Base-by-base conservation (phyloP, 225 moss, liverwort and hornwort species). In the Marchantia polymorpha region DNA sequence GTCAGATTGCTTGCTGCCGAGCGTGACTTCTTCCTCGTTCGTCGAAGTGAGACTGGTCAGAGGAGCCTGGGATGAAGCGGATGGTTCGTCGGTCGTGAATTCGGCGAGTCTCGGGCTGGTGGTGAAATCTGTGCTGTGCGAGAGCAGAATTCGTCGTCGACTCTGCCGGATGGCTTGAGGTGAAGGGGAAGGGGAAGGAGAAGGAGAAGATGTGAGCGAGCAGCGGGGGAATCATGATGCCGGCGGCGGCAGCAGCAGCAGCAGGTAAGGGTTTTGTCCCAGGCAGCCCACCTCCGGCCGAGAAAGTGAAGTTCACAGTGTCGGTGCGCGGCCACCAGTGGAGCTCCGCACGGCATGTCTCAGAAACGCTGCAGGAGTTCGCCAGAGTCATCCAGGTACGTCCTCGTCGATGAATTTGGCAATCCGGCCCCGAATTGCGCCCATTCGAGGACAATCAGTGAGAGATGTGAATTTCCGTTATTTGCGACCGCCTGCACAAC, bases 291-390 rank as follows among this genome's bases (percentile, higher is more conserved):
- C 46, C 80, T 77, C 49, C 52, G 12, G 65, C 63, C 69, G 92
- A 96, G 22, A 96, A 96, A 82, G 90, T 96, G 64, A 96, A 96
- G 82, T 96, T 96, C 65, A 92, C 94, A 55, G 96, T 94, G 75
- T 90, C 87, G 12, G 92, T 96, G 76, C 83, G 89, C 14, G 96
- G 94, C 6, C 90, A 84, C 48, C 91, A 92, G 58, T 94, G 94
- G 96, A 96, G 92, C 90, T 94, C 96, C 77, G 96, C 96, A 65
- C 91, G 94, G 15, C 94, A 96, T 83, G 86, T 94, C 17, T 86
- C 83, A 52, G 96, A 96, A 87, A 96, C 94, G 16, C 87, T 96
- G 76, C 91, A 94, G 84, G 92, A 96, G 75, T 96, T 94, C 55
- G 92, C 96, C 59, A 72, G 82, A n/a, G 89, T 89, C 54, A 94